These are phyloP conservation scores for Ogataea ramenticola DNA, from an alignment of 805 yeast genomes.

Conservation along the genomic window DNA sequence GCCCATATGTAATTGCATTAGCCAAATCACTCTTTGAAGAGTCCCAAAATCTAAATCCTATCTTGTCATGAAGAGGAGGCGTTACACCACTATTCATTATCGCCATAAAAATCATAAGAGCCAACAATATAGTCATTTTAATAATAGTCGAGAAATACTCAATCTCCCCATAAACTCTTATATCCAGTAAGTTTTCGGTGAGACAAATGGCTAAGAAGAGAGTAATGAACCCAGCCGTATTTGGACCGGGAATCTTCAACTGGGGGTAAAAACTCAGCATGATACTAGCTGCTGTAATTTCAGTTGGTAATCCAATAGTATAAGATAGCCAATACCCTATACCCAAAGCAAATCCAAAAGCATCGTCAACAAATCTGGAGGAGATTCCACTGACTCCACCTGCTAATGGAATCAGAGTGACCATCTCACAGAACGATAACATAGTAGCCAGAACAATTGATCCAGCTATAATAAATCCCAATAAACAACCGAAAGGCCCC, in stretches of 20 bases:
- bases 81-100: conserved; percentile 56
- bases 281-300: conserved; percentile 72
- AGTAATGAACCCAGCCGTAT: conserved; percentile 63
- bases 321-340: conserved; percentile 71
- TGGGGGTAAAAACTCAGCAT: conserved; percentile 62
- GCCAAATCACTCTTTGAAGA: conserved; percentile 39
- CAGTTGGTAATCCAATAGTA: conserved; percentile 68
- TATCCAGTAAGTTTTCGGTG: conserved; percentile 55
- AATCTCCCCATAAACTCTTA: conserved; percentile 66
- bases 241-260: conserved; percentile 41
- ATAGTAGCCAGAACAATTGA: conserved; percentile 60
- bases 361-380: conserved; percentile 69
- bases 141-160: conserved; percentile 56
- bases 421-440: conserved; percentile 75
- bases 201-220: conserved; percentile 43
- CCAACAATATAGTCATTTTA: conserved; percentile 46
- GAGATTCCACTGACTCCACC: conserved; percentile 74
- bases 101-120: conserved; percentile 56
- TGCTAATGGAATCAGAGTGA: conserved; percentile 69
- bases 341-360: conserved; percentile 70
- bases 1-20: conserved; percentile 50
- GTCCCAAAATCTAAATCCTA: conserved; percentile 74
- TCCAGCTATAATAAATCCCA: conserved; percentile 63
- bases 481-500: conserved; percentile 69
- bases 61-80: conserved; percentile 30